phyloP scores from a whole-genome alignment of 352 stramenopile genomes.

The Phytophthora citricola region DNA sequence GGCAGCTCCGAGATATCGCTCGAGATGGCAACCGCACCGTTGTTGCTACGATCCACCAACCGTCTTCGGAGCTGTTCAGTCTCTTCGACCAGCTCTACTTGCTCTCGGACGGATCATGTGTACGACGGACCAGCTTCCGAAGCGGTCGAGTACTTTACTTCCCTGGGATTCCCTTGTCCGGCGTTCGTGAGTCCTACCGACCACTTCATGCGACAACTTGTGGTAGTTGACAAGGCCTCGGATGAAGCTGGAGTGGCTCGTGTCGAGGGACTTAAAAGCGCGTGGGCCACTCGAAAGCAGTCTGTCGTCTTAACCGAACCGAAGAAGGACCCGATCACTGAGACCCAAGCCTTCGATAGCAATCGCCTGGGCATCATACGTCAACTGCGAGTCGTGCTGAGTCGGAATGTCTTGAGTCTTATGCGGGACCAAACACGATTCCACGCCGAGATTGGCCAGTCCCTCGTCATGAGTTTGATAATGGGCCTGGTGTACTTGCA shows the following conservation, averaged over 20 bases:
- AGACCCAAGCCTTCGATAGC: conserved; percentile 10
- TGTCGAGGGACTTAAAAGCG: conserved; percentile 26
- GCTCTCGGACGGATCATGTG: conserved; percentile 38
- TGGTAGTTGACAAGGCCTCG: conserved; percentile 41
- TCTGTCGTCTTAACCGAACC: background rate
- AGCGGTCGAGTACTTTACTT: conserved; percentile 40
- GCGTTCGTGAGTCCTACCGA: conserved; percentile 44
- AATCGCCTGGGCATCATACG: conserved; percentile 21
- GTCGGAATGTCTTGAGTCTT: conserved; percentile 42
- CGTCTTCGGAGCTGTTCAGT: background rate
- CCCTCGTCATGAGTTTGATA: background rate
- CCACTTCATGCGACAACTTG: conserved; percentile 53
- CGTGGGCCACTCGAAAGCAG: conserved; percentile 17
- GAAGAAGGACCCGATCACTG: background rate
- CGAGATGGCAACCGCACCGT: conserved; percentile 78
- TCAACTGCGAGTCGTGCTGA: conserved; percentile 41
- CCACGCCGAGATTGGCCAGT: conserved; percentile 7
- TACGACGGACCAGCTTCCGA: conserved; percentile 45
- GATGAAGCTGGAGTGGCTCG: conserved; percentile 33
- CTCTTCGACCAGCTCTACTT: conserved; percentile 51
- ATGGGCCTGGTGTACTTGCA: conserved; percentile 57
- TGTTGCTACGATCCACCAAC: conserved; percentile 87
- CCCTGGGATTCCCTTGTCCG: conserved; percentile 39
- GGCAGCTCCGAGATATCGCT: conserved; percentile 67
- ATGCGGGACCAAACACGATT: conserved; percentile 43